Evolutionary conservation across 2,329 filamentous ascomycete genomes (phyloP).

Genomic region (Rutstroemia sp.): DNA sequence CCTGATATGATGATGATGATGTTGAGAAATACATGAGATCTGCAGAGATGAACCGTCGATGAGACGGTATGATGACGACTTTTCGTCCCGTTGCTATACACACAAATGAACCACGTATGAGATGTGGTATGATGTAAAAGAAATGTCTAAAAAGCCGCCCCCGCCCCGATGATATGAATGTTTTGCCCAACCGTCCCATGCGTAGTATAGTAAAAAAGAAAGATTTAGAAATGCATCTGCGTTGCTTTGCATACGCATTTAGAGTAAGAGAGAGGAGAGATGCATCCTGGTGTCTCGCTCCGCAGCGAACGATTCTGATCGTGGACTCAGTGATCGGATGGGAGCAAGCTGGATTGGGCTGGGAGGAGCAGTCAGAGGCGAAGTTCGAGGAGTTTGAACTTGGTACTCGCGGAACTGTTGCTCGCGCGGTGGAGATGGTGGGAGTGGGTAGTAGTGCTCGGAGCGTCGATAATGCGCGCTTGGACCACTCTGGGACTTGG

Average conservation of each 20-base stretch:
- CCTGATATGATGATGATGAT: neutral
- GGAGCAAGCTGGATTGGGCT: slow-evolving; percentile 28
- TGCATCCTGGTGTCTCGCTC: slow-evolving; percentile 28
- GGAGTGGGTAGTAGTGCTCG: slow-evolving; percentile 10
- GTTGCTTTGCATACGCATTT: neutral
- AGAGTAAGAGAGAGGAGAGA: slow-evolving; percentile 23
- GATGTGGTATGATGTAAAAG: neutral
- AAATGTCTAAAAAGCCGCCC: neutral
- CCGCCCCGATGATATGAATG: neutral
- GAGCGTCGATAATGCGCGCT: slow-evolving; percentile 8
- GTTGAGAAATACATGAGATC: neutral
- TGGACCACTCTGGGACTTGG: slow-evolving; percentile 15
- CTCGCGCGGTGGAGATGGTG: slow-evolving; percentile 12
- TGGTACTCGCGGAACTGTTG: slow-evolving; percentile 1
- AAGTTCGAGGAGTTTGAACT: slow-evolving; percentile 14
- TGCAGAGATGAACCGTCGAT: neutral
- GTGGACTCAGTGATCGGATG: slow-evolving; percentile 15
- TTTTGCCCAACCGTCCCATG: neutral
- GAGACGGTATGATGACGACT: neutral
- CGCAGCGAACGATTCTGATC: slow-evolving; percentile 10
- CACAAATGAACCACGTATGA: neutral
- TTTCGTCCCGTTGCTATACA: neutral
- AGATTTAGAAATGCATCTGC: slow-evolving; percentile 9
- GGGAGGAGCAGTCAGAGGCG: slow-evolving; percentile 24
- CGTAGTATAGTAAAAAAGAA: neutral